Base-by-base conservation (phyloP, 345 rosid genomes). In the Lepidium aucheri region DNA sequence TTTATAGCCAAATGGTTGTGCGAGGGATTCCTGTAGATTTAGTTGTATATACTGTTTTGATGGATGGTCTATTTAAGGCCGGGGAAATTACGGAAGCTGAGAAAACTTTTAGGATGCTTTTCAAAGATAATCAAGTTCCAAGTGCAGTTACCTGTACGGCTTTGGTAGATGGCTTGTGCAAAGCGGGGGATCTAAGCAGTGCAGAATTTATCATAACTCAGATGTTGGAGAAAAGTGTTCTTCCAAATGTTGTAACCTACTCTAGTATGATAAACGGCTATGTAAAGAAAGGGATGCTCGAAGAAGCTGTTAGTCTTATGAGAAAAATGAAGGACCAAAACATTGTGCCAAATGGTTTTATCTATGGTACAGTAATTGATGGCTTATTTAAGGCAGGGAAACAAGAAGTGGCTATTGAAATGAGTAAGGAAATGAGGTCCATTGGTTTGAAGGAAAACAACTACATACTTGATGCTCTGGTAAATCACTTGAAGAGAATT, bases 1-100 rank as follows among this genome's bases (percentile, higher is more conserved):
- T 83, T 57, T 86, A 86, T 65, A 71, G 86, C 72, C 94, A 85
- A 76, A 88, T 90, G 90, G 69, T 88, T 44, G 85, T 83, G 67
- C 86, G 84, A 24, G 97, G 97, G 33, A 73, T 85, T 60, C 36
- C 85, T 54, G 82, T 93, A 70, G 91, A 93, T 78, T 76, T 88
- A 74, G 84, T 85, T 74, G 72, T 83, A 56, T 90, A 81, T 81
- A 90, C 97, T 35, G 69, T 80, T 64, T 61, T 93, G 78, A 76
- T 93, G 69, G 87, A 88, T 74, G 90, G 98, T 32, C 82, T 87
- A 65, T 89, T 84, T 70, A 89, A 89, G 84, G 63, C 83, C 49
- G 88, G 91, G 22, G 82, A 74, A 67, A 54, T 67, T 41, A 38
- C 43, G 14, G 96, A 89, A 65, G 98, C 89, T 14, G 81, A 80